Conservation (phyloP, 2,329 filamentous ascomycete species). For the Kalmusia sp. region DNA sequence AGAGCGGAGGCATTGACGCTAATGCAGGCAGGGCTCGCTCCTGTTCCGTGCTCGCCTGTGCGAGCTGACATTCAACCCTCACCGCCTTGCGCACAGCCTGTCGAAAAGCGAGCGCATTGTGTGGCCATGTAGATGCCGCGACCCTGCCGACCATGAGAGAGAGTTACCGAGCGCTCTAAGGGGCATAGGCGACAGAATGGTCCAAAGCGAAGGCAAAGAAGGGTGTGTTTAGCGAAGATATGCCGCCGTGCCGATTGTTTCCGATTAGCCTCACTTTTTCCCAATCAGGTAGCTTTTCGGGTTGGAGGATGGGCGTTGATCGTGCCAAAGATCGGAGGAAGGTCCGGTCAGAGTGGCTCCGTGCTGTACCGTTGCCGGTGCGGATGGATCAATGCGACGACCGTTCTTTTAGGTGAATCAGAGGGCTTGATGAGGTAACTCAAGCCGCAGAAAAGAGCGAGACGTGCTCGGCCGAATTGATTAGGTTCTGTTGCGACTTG, state of each 20-base stretch:
- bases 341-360: background rate
- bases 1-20: constrained; percentile 1
- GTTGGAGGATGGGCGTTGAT: background rate
- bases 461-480: no score
- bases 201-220: no score
- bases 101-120: background rate
- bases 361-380: background rate
- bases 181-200: background rate
- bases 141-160: background rate
- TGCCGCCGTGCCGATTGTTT: constrained; percentile 2
- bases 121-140: background rate
- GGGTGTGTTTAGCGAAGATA: background rate
- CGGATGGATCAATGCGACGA: background rate
- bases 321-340: background rate
- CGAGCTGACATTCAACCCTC: constrained; percentile 3
- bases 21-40: constrained; percentile 7
- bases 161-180: background rate
- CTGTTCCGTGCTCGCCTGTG: constrained; percentile 2
- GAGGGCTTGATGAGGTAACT: no score
- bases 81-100: constrained; percentile 6
- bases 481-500: no score
- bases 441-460: no score
- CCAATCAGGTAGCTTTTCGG: background rate
- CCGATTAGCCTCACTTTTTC: background rate
- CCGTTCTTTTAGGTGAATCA: no score